Base-by-base conservation (phyloP, 768 basidiomycete species). In the Pulveroboletus sp. region DNA sequence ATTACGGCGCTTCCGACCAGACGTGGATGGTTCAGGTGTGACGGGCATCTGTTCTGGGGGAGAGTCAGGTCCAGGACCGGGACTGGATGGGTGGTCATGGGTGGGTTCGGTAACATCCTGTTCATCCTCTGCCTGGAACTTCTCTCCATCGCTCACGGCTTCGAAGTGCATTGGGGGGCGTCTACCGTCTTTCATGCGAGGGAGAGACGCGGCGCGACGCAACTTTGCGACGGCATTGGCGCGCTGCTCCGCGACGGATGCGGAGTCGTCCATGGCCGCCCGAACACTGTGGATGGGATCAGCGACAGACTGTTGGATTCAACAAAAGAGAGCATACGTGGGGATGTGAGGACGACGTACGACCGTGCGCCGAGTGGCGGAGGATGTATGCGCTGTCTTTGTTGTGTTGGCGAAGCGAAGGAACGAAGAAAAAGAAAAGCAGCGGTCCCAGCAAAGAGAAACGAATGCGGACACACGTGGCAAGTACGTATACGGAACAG, bases 171-270 rank as follows among this genome's bases (percentile, higher is more conserved):
- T 89, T 42, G 85, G 89, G 0, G 91, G 92, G 38, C 93, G 76
- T 48, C 92, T 73, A 8, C 92, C 92, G 67, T 92, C 88, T 67
- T 92, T 92, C 84, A 89, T 89, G 54, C 93, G 78, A 33, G 93
- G 93, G 27, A 95, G 70, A 14, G 92, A 94, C 47, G 92, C 89
- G 38, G 93, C 93, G 59, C 93, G 83, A 71, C 88, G 93, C 56
- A 96, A 81, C 71, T 85, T 93, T 39, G 90, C 90, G 41, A 95
- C 86, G 10, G 92, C 89, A 47, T 82, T 80, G 63, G 90, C 89
- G 52, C 93, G 84, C 69, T 93, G 86, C 66, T 93, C 87, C 26
- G 80, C 80, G 69, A 78, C 73, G 10, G 73, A 69, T 39, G 74
- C 57, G 47, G 61, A 64, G 57, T 78, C 67, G 59, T 68, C 67